Evolutionary conservation across 768 basidiomycete species (phyloP).

Genomic region (Tulasnella sp.): DNA sequence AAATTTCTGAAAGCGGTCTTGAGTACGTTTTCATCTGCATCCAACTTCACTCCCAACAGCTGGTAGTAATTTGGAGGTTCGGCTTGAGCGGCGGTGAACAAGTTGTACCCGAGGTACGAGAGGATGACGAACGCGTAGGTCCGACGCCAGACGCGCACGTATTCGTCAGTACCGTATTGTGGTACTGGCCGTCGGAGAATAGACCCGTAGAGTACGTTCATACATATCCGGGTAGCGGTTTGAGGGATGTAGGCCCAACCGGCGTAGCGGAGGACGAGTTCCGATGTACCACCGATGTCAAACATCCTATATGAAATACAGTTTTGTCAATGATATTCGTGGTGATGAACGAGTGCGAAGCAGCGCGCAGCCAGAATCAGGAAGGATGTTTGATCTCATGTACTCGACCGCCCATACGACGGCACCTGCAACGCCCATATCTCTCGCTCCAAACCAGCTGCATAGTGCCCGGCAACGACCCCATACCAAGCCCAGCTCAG

Average conservation of each 20-base stretch:
- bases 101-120: constrained; percentile 27
- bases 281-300: background rate
- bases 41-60: constrained; percentile 52
- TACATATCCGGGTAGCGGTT: constrained; percentile 45
- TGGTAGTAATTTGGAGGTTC: constrained; percentile 72
- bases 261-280: constrained; percentile 37
- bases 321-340: background rate
- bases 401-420: background rate
- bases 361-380: constrained; percentile 3
- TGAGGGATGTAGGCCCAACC: constrained; percentile 67
- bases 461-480: background rate
- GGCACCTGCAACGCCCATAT: constrained; percentile 2
- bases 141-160: constrained; percentile 19
- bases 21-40: constrained; percentile 57
- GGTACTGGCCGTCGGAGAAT: constrained; percentile 32
- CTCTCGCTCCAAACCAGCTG: background rate
- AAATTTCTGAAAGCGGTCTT: constrained; percentile 70
- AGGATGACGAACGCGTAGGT: constrained; percentile 25
- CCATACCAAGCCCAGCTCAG: background rate
- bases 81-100: constrained; percentile 36
- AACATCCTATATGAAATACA: background rate
- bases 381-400: constrained; percentile 4
- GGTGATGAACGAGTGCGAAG: background rate
- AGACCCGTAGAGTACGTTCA: constrained; percentile 42
- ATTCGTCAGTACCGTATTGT: constrained; percentile 36